Percentiles rank a stretch among this genome's conserved stretches.
These are phyloP conservation scores for Colletotrichum orchidophilum DNA, from an alignment of 2,329 filamentous ascomycete species.

Conservation along the genomic window DNA sequence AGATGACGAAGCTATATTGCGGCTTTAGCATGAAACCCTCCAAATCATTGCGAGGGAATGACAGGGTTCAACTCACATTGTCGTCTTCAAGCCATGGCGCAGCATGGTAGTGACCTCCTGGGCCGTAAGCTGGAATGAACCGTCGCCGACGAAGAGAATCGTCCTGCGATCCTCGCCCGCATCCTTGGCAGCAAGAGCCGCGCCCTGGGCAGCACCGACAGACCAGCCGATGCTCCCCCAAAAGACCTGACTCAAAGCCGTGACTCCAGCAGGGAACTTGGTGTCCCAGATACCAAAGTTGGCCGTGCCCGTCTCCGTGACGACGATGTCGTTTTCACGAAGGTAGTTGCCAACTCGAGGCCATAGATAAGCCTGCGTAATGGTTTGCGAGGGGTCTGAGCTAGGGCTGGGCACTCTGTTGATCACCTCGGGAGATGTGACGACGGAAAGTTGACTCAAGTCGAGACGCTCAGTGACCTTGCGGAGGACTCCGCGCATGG, in stretches of 20 bases:
- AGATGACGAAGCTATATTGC: conserved; percentile 75
- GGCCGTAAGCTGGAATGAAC: conserved; percentile 84
- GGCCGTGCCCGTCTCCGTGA: conserved; percentile 88
- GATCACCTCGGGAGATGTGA: conserved; percentile 61
- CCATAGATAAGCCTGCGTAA: conserved; percentile 82
- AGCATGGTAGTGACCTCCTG: conserved; percentile 90
- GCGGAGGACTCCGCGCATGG: conserved; percentile 80
- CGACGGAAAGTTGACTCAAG: conserved; percentile 64
- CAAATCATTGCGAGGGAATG: neutral
- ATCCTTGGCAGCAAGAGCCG: conserved; percentile 79
- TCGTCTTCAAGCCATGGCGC: conserved; percentile 76
- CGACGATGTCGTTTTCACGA: conserved; percentile 76
- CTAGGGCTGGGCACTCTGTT: conserved; percentile 57
- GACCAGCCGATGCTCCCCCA: conserved; percentile 74
- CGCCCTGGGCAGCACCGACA: conserved; percentile 68
- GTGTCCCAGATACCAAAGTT: conserved; percentile 92
- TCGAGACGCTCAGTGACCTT: conserved; percentile 72
- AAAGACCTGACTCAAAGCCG: conserved; percentile 81
- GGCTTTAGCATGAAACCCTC: conserved; percentile 34
- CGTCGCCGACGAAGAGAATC: conserved; percentile 89
- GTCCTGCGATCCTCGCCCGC: conserved; percentile 67
- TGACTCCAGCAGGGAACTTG: conserved; percentile 80
- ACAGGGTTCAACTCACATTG: conserved; percentile 68
- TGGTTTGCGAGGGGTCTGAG: conserved; percentile 51
- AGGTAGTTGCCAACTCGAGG: conserved; percentile 79